phyloP scores from a whole-genome alignment of 495 filamentous ascomycete species.

The Hypoxylon cercidicola region DNA sequence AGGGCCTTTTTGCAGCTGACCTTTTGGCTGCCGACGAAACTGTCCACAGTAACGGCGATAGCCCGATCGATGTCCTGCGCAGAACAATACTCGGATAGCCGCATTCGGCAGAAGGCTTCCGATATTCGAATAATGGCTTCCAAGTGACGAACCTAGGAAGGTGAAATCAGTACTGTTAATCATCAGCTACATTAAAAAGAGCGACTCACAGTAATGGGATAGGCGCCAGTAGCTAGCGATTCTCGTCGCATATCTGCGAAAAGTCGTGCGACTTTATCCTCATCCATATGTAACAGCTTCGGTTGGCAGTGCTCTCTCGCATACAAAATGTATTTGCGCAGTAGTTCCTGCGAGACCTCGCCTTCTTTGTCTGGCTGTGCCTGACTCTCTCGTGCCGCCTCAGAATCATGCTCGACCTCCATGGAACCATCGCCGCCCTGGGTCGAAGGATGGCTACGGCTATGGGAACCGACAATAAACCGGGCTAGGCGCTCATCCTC shows the following conservation, averaged over 20 bases:
- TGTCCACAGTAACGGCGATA: constrained; percentile 96
- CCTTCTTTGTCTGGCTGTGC: constrained; percentile 71
- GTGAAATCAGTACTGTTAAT: constrained; percentile 33
- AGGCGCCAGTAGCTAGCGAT: constrained; percentile 90
- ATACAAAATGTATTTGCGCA: constrained; percentile 98
- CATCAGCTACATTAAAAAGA: background rate
- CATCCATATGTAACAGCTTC: constrained; percentile 97
- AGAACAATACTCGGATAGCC: constrained; percentile 90
- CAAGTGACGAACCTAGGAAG: constrained; percentile 85
- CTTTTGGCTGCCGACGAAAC: constrained; percentile 96
- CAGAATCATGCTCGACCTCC: constrained; percentile 67
- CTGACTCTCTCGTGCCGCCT: constrained; percentile 56
- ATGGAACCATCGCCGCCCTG: constrained; percentile 68
- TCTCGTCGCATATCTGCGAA: constrained; percentile 98
- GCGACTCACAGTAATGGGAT: constrained; percentile 90
- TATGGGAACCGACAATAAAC: constrained; percentile 95
- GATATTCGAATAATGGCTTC: constrained; percentile 96
- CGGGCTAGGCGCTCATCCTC: constrained; percentile 94
- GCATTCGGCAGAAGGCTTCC: constrained; percentile 95
- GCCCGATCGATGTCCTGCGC: constrained; percentile 93
- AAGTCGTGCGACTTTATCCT: constrained; percentile 93
- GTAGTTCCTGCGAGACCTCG: constrained; percentile 89
- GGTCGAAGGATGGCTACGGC: constrained; percentile 83
- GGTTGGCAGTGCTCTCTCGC: constrained; percentile 89
- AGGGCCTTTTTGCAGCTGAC: constrained; percentile 98